Evolutionary conservation across 176 grass and related monocot genomes (phyloP).

Genomic region (Avena eriantha): DNA sequence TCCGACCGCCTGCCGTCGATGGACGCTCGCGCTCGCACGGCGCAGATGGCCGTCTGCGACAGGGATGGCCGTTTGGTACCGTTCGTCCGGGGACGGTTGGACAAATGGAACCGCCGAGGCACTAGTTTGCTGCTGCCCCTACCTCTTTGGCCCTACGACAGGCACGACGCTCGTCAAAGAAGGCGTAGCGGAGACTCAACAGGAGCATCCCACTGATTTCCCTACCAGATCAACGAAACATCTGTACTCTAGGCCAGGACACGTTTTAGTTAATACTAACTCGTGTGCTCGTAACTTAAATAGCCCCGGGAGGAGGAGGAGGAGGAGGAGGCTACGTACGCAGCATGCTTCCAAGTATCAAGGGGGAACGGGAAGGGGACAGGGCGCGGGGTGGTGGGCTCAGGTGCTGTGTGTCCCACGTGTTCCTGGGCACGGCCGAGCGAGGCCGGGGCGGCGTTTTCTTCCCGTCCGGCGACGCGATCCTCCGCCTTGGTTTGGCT

Average conservation of each 20-base stretch:
- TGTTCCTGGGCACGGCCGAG: not conserved
- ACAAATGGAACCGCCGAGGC: not conserved
- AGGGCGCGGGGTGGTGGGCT: slow-evolving; percentile 9
- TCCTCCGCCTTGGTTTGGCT: no score
- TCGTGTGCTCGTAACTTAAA: not conserved
- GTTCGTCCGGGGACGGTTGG: not conserved
- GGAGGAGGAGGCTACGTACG: no score
- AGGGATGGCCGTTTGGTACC: no score
- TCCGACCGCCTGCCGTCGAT: no score
- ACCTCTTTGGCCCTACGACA: not conserved
- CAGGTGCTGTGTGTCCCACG: not conserved
- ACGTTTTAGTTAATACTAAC: not conserved
- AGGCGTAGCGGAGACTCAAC: no score
- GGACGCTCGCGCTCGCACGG: not conserved
- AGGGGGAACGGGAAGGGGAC: not conserved
- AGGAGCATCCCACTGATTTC: not conserved
- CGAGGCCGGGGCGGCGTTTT: not conserved
- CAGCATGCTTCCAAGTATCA: not conserved
- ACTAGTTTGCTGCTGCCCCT: no score
- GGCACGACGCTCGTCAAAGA: slow-evolving; percentile 36
- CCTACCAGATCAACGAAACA: not conserved
- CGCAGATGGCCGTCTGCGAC: no score
- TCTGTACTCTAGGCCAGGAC: no score
- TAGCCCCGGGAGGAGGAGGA: not conserved
- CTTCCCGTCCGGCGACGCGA: not conserved